Evolutionary conservation across 176 grass and related monocot genomes (phyloP).

Genomic region (Juncus inflexus): DNA sequence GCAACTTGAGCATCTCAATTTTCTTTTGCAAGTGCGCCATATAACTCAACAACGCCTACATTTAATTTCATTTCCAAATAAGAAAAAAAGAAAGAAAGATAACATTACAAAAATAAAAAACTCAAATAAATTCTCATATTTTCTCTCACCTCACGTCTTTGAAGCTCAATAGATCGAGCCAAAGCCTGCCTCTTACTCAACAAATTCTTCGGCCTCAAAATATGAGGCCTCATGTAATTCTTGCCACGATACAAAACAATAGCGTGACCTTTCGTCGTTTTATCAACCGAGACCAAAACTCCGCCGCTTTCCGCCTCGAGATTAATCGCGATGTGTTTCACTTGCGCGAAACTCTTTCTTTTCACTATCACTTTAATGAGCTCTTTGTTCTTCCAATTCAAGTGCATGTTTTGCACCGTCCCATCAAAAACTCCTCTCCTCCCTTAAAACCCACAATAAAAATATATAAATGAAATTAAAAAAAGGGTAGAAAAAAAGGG

Average conservation of each 20-base stretch:
- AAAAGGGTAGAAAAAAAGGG: slow-evolving; percentile 4
- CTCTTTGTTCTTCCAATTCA: slow-evolving; percentile 90
- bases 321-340: slow-evolving; percentile 86
- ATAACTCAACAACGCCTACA: slow-evolving; percentile 77
- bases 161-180: slow-evolving; percentile 85
- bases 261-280: slow-evolving; percentile 82
- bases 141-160: slow-evolving; percentile 73
- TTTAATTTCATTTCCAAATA: slow-evolving; percentile 12
- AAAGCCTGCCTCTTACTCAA: slow-evolving; percentile 71
- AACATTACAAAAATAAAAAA: not conserved
- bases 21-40: slow-evolving; percentile 53
- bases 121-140: not conserved
- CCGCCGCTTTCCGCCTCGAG: slow-evolving; percentile 94
- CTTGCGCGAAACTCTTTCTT: slow-evolving; percentile 81
- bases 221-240: slow-evolving; percentile 67
- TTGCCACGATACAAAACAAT: slow-evolving; percentile 86
- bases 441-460: slow-evolving; percentile 36
- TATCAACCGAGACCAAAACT: slow-evolving; percentile 87
- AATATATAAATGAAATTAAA: slow-evolving; percentile 8
- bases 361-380: slow-evolving; percentile 79
- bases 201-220: slow-evolving; percentile 71
- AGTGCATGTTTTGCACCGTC: slow-evolving; percentile 91
- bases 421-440: slow-evolving; percentile 86
- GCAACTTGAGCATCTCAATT: slow-evolving; percentile 66
- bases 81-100: not conserved